Percentiles rank a stretch among this genome's conserved stretches.
Evolutionary conservation across 306 rosid species (phyloP).

Genomic region (Dalbergia oliveri): DNA sequence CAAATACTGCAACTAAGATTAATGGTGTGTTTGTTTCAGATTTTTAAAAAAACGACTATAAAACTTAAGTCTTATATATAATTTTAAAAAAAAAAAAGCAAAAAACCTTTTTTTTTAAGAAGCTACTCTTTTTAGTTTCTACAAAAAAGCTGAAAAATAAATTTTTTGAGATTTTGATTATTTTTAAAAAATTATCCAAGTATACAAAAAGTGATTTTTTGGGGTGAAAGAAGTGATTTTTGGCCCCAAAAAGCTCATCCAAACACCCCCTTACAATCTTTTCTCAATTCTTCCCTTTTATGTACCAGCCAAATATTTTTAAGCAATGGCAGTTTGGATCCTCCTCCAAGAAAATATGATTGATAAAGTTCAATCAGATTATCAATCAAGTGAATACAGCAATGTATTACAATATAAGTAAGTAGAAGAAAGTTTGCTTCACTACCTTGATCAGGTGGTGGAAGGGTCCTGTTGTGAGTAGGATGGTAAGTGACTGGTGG

Average conservation of each 20-base stretch:
- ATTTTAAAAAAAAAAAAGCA: too few relatives aligned
- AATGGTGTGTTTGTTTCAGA: not conserved
- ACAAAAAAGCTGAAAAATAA: too few relatives aligned
- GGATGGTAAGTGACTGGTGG: constrained; percentile 83
- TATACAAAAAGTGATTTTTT: too few relatives aligned
- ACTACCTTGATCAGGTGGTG: constrained; percentile 94
- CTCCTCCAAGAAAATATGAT: constrained; percentile 36
- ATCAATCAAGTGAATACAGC: constrained; percentile 35
- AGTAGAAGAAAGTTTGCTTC: constrained; percentile 25
- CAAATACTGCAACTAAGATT: constrained; percentile 3
- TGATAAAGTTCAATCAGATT: constrained; percentile 32
- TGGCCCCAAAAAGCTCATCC: too few relatives aligned
- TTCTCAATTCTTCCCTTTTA: not conserved
- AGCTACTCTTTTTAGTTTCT: too few relatives aligned
- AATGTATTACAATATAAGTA: not conserved
- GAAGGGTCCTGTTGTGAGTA: constrained; percentile 79
- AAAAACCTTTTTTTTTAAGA: too few relatives aligned
- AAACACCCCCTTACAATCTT: too few relatives aligned
- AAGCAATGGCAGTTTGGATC: constrained; percentile 1
- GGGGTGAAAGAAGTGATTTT: too few relatives aligned
- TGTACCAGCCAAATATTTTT: not conserved
- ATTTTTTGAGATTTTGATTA: too few relatives aligned
- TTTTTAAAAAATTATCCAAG: too few relatives aligned
- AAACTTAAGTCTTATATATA: too few relatives aligned
- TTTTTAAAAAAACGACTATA: too few relatives aligned